Base-by-base conservation (phyloP, 2,329 filamentous ascomycete species). In the Helminthosporium solani region DNA sequence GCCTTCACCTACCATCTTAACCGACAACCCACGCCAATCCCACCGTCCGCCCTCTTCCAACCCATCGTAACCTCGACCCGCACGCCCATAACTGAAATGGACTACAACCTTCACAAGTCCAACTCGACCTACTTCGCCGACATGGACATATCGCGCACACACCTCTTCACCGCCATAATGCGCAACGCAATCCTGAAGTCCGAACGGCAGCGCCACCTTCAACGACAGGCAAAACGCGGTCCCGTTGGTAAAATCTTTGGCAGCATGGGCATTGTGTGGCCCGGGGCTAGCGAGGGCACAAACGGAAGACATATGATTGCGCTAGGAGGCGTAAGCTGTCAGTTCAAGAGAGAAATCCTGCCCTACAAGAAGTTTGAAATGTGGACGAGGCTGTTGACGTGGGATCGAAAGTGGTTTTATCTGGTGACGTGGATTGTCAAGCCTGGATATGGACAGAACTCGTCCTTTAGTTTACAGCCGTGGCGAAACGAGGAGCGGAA, bases 51-150 rank as follows among this genome's bases (percentile, higher is more conserved):
- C 33, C 80, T 94, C 54, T 94, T 92, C 74, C 80, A 83, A 39
- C 85, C 87, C 38, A 73, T 87, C 41, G 83, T 88, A 47, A 83
- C 85, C 14, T 75, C 77, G 31, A 82, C 85, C 6, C 82, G 84
- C 62, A 81, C 86, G 12, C 81, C 87, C 1, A 72, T 87, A 43
- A 78, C 87, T 57, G 90, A 95, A 72, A 89, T 85, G 60, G 91
- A 96, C 73, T 90, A 90, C 75, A 92, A 94, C 73, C 64, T 90
- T 34, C 87, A 92, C 78, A 90, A 91, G 68, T 85, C 84, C 51
- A 89, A 90, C 74, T 83, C 81, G 58, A 95, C 90, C 23, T 95
- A 95, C 75, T 95, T 95, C 66, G 77, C 84, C 55, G 90, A 95
- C 70, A 83, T 95, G 55, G 90, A 95, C 70, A 81, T 92, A 49